These are phyloP conservation scores for Aspergillus vadensis DNA, from an alignment of 2,329 filamentous ascomycete genomes.

Conservation along the genomic window DNA sequence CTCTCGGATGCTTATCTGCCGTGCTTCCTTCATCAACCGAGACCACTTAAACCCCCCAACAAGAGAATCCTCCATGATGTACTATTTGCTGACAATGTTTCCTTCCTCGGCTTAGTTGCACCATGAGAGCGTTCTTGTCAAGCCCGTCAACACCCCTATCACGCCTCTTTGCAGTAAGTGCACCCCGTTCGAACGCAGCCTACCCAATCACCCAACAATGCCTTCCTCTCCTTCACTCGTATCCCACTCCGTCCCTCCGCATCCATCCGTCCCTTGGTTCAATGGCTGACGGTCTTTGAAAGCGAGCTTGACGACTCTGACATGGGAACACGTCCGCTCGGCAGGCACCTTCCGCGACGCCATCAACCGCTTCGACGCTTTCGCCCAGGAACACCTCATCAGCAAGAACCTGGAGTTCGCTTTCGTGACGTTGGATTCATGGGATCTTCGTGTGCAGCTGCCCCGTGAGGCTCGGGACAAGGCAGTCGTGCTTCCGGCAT, in stretches of 20 bases:
- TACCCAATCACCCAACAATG: conserved; percentile 2
- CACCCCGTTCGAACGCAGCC: conserved; percentile 20
- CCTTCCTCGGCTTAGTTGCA: conserved; percentile 65
- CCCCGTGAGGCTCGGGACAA: conserved; percentile 98
- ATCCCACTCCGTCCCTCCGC: conserved; percentile 4
- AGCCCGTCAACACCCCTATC: conserved; percentile 97
- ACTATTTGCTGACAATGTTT: conserved; percentile 26
- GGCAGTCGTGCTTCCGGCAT: conserved; percentile 91
- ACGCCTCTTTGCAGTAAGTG: conserved; percentile 97
- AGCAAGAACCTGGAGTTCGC: conserved; percentile 94
- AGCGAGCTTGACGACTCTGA: conserved; percentile 96
- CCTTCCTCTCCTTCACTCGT: conserved; percentile 1
- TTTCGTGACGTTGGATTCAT: conserved; percentile 96
- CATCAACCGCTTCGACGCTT: conserved; percentile 90
- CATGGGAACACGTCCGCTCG: conserved; percentile 98
- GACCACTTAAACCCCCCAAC: neutral
- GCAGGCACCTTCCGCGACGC: conserved; percentile 97
- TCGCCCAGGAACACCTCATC: conserved; percentile 87
- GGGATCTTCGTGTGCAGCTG: conserved; percentile 96
- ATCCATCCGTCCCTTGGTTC: conserved; percentile 26
- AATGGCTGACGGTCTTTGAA: conserved; percentile 33
- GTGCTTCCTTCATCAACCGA: neutral
- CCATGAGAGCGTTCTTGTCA: conserved; percentile 94
- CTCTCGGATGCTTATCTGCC: conserved; percentile 5
- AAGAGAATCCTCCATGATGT: neutral